These are phyloP conservation scores for Beta corolliflora DNA, from an alignment of 179 eudicot genomes.

Conservation along the genomic window DNA sequence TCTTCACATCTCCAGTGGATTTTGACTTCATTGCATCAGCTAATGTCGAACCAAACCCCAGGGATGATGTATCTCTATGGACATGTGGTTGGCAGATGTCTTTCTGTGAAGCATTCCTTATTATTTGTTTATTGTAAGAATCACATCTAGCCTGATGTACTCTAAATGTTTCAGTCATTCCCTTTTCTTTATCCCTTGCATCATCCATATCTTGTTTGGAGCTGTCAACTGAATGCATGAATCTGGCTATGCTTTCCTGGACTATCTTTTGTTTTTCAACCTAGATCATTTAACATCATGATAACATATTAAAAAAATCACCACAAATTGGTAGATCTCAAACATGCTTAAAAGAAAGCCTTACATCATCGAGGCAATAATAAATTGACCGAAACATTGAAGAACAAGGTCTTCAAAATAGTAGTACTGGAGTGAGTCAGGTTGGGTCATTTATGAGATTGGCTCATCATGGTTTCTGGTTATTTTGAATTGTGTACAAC, in stretches of 20 bases:
- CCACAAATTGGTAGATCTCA: not conserved
- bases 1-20: slow-evolving; percentile 48
- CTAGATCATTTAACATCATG: slow-evolving; percentile 36
- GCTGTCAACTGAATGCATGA: slow-evolving; percentile 30
- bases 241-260: slow-evolving; percentile 51
- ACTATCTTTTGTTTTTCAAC: slow-evolving; percentile 92
- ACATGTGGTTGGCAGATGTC: slow-evolving; percentile 13
- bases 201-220: slow-evolving; percentile 31
- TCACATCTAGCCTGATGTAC: slow-evolving; percentile 31
- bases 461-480: no score
- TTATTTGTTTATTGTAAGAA: slow-evolving; percentile 27
- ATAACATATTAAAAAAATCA: slow-evolving; percentile 15
- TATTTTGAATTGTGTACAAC: no score
- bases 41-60: slow-evolving; percentile 31
- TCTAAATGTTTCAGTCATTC: slow-evolving; percentile 30
- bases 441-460: not conserved
- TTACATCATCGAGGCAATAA: not conserved
- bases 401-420: not conserved
- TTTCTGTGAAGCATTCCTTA: slow-evolving; percentile 23
- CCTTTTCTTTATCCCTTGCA: slow-evolving; percentile 29
- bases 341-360: slow-evolving; percentile 6
- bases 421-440: not conserved
- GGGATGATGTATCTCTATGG: slow-evolving; percentile 26
- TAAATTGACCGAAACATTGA: not conserved
- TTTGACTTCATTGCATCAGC: slow-evolving; percentile 34